These are phyloP conservation scores for Elaeagnus macrophylla DNA, from an alignment of 306 rosid species.

Conservation along the genomic window DNA sequence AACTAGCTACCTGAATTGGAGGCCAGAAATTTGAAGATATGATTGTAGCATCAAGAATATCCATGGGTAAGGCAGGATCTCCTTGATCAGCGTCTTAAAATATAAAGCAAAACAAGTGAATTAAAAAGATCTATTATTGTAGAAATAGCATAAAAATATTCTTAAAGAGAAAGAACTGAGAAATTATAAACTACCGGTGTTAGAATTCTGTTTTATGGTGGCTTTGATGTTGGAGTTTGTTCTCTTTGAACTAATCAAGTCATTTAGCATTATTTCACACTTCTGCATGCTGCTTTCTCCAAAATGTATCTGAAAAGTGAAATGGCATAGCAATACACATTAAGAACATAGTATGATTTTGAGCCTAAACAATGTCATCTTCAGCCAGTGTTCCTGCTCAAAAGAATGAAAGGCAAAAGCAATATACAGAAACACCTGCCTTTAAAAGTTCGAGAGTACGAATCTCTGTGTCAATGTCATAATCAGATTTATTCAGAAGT, in stretches of 20 bases:
- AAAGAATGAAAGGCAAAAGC: conserved; percentile 8
- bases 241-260: conserved; percentile 85
- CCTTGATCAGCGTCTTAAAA: conserved; percentile 38
- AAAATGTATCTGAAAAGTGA: conserved; percentile 67
- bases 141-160: not conserved
- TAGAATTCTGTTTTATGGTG: conserved; percentile 55
- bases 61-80: conserved; percentile 51
- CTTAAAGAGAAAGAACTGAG: not conserved
- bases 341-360: conserved; percentile 10
- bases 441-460: conserved; percentile 95
- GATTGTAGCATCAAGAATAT: conserved; percentile 58
- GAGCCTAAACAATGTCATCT: conserved; percentile 15
- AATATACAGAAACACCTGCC: conserved; percentile 32
- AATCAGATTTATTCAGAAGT: conserved; percentile 88
- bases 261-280: conserved; percentile 96
- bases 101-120: conserved; percentile 6
- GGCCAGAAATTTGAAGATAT: conserved; percentile 97
- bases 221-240: conserved; percentile 70
- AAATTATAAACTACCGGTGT: conserved; percentile 31
- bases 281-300: conserved; percentile 97
- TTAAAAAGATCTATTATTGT: not conserved
- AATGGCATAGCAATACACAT: conserved; percentile 14
- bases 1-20: conserved; percentile 65
- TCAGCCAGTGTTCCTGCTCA: conserved; percentile 10
- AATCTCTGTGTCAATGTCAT: conserved; percentile 87